A percentile compares a stretch with the other conserved stretches of the same genome.
Conservation (phyloP, 2,329 filamentous ascomycete species). For the Capronia americana region DNA sequence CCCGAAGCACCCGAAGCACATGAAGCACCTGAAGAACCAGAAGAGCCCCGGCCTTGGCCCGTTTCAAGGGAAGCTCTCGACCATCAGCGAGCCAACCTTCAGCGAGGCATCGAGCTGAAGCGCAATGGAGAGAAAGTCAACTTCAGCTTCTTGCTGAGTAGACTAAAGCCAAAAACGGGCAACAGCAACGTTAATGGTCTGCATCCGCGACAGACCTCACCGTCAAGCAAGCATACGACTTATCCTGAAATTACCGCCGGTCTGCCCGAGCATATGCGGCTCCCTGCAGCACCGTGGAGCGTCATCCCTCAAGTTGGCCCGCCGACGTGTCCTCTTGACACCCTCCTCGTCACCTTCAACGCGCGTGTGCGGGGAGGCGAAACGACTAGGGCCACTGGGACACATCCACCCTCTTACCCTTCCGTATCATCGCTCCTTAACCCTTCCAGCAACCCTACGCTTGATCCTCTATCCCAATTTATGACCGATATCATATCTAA, state of each 20-base stretch:
- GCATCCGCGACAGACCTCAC: constrained; percentile 17
- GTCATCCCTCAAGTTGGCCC: constrained; percentile 64
- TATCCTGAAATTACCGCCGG: constrained; percentile 36
- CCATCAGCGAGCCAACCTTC: constrained; percentile 50
- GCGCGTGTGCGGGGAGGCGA: constrained; percentile 69
- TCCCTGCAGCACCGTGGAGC: constrained; percentile 43
- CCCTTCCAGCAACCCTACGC: constrained; percentile 53
- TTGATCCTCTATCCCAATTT: constrained; percentile 79
- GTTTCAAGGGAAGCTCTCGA: constrained; percentile 48
- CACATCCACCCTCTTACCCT: constrained; percentile 76
- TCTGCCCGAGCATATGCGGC: constrained; percentile 40
- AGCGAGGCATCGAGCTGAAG: constrained; percentile 62
- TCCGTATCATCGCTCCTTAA: constrained; percentile 80
- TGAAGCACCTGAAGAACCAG: constrained; percentile 17
- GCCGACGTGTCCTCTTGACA: constrained; percentile 78
- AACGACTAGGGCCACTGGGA: constrained; percentile 48
- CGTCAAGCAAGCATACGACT: constrained; percentile 28
- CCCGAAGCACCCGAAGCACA: background rate
- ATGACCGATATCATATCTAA: constrained; percentile 84
- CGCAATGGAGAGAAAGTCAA: constrained; percentile 68
- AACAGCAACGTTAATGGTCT: constrained; percentile 43
- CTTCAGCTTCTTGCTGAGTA: constrained; percentile 74
- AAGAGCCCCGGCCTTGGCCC: constrained; percentile 27
- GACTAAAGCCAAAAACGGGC: constrained; percentile 61
- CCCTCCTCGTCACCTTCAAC: constrained; percentile 80